Base-by-base conservation (phyloP, 352 stramenopile species). In the Phytophthora brassicae region DNA sequence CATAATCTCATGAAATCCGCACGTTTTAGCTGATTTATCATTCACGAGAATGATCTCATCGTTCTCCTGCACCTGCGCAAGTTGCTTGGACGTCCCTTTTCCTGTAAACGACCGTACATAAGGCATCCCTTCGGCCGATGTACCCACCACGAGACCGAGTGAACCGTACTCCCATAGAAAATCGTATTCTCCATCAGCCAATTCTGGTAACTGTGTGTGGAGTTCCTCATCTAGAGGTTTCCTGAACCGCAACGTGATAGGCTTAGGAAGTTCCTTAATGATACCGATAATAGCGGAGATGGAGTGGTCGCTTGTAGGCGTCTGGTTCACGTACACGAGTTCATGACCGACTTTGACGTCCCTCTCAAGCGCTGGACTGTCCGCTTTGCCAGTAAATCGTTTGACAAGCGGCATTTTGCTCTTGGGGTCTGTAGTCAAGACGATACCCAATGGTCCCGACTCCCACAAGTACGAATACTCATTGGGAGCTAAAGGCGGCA, bases 21-120 rank as follows among this genome's bases (percentile, higher is more conserved):
- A 64, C 6, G 85, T 66, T 28, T 67, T 56, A 12, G 79, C 68
- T 13, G 67, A 74, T 19, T 52, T 66, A 50, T 92, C 72, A 57
- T 94, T 94, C 43, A 94, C 84, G 59, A 92, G 74, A 35, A 92
- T 70, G 60, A 94, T 90, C 69, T 92, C 82, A 50, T 94, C 85
- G 41, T 86, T 84, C 60, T 86, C 75, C 52, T 85, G 75, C 4
- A 94, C 84, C 11, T 89, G 71, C 6, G 66, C 47, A 4, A 94
- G 65, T 44, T 94, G 80, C 20, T 74, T 74, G 1, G 83, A 94
- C 36, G 81, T 90, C 14, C 85, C 85, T 39, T 89, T 84, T n/a
- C 85, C 83, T 14, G 85, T 94, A 52, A 94, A 88, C 12, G 81
- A 89, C 36, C 85, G 81, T 14, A 94, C 85, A 54, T 89, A 92